Base-by-base conservation (phyloP, 345 rosid genomes). In the Salix koriyanagi region DNA sequence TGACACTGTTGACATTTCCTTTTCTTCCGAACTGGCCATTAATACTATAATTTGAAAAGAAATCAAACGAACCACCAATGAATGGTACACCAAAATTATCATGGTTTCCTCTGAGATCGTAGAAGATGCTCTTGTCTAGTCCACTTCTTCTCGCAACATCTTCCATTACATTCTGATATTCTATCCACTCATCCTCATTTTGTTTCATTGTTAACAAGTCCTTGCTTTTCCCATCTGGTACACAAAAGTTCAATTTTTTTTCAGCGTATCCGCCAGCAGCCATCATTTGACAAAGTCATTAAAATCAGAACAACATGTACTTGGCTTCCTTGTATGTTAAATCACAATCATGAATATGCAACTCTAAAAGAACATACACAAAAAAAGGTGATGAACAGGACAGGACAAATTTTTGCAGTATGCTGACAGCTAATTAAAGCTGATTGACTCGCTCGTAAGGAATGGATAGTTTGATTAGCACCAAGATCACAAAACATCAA, bases 71-170 rank as follows among this genome's bases (percentile, higher is more conserved):
- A 41, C 89, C 89, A 65, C 91, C 92, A 60, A 84, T 70, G 54
- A 67, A 64, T 7, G 96, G 93, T 48, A 96, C 94, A 50, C 99
- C 99, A 79, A 96, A 96, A 86, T 81, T 90, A 74, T 96, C 98
- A 73, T 96, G 99, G 76, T 96, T 96, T 79, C 99, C 99, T 77
- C 97, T 90, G 71, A 96, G 86, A 88, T 96, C 98, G 81, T 89
- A 96, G 85, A 93, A 91, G 61, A 92, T 72, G 80, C 83, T 80
- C 88, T 88, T 89, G 72, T 92, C 85, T 19, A 92, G 88, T 56
- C 92, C 91, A 76, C 96, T 93, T 81, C 79, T 86, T 36, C 75
- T 81, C 61, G 88, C 83, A 73, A 92, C 92, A 75, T 91, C 91
- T 64, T 88, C 85, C 91, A 90, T 89, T 80, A 90, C 85, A 76